A percentile compares a stretch with the other conserved stretches of the same genome.
phyloP scores from a whole-genome alignment of 352 stramenopile species.

The Globisporangium nagaii region DNA sequence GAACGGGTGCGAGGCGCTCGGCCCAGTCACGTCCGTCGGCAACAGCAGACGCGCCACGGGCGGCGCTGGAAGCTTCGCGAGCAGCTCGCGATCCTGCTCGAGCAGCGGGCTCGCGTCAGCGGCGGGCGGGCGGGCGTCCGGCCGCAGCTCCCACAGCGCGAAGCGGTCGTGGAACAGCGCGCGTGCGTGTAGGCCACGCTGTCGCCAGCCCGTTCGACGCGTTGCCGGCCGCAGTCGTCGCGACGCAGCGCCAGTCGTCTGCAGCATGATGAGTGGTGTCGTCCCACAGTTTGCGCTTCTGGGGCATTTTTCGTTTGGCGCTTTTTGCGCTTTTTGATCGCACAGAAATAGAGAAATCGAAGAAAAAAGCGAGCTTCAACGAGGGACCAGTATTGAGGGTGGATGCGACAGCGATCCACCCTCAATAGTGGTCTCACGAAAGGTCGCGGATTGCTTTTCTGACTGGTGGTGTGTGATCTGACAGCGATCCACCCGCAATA shows the following conservation, averaged over 20 bases:
- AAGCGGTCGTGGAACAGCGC: slow-evolving; percentile 20
- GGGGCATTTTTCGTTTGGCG: not conserved
- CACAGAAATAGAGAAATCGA: not conserved
- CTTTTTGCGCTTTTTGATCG: not conserved
- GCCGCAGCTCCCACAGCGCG: slow-evolving; percentile 28
- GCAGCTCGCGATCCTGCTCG: slow-evolving; percentile 17
- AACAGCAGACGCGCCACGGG: slow-evolving; percentile 28
- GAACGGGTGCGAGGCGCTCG: not conserved
- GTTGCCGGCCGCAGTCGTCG: not conserved
- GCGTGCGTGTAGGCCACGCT: not conserved
- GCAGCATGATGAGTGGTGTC: no score
- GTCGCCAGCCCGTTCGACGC: not conserved
- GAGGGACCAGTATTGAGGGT: not conserved
- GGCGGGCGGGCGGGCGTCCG: slow-evolving; percentile 3
- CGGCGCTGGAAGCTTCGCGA: slow-evolving; percentile 4
- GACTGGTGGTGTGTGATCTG: not conserved
- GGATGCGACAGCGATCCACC: no score
- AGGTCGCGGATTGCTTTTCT: not conserved
- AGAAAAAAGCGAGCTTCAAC: not conserved
- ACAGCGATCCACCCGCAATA: no score
- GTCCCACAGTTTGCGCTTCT: no score
- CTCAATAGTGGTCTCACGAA: not conserved
- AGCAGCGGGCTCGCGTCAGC: slow-evolving; percentile 10
- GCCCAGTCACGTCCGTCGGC: slow-evolving; percentile 6
- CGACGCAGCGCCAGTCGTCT: not conserved